phyloP scores from a whole-genome alignment of 768 basidiomycete genomes.

The Suillus luteus region DNA sequence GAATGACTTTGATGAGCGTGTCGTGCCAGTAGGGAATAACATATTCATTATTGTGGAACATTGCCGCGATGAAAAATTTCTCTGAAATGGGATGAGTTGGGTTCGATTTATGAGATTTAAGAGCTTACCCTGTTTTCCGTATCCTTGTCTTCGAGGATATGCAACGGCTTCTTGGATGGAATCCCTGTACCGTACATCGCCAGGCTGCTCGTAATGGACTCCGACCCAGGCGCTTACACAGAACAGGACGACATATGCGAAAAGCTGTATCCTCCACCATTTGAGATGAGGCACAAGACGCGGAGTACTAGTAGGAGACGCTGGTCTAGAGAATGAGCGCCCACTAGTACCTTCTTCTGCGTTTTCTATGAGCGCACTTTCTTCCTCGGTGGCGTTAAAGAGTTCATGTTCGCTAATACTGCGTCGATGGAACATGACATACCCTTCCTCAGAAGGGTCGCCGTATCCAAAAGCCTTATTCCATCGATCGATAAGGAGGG shows the following conservation, averaged over 20 bases:
- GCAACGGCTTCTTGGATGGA: constrained; percentile 3
- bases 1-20: constrained; percentile 37
- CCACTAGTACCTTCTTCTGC: background rate
- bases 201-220: constrained; percentile 15
- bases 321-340: constrained; percentile 9
- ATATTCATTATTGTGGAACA: constrained; percentile 41
- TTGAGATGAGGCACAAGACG: background rate
- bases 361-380: background rate
- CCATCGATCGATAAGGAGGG: background rate
- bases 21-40: constrained; percentile 43
- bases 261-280: constrained; percentile 1
- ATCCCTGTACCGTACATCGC: constrained; percentile 14
- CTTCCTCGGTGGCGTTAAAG: background rate
- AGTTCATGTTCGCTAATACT: background rate
- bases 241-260: constrained; percentile 3
- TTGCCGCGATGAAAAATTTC: constrained; percentile 41
- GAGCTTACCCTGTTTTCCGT: constrained; percentile 14
- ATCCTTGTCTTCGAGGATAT: constrained; percentile 12
- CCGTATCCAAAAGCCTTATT: background rate
- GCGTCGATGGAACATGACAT: constrained; percentile 4
- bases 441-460: constrained; percentile 1
- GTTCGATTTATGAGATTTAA: background rate
- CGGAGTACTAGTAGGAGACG: background rate
- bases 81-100: constrained; percentile 16
- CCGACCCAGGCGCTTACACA: constrained; percentile 9